These are phyloP conservation scores for Groenewaldozyma sp. DNA, from an alignment of 1,139 yeast species.

Conservation along the genomic window DNA sequence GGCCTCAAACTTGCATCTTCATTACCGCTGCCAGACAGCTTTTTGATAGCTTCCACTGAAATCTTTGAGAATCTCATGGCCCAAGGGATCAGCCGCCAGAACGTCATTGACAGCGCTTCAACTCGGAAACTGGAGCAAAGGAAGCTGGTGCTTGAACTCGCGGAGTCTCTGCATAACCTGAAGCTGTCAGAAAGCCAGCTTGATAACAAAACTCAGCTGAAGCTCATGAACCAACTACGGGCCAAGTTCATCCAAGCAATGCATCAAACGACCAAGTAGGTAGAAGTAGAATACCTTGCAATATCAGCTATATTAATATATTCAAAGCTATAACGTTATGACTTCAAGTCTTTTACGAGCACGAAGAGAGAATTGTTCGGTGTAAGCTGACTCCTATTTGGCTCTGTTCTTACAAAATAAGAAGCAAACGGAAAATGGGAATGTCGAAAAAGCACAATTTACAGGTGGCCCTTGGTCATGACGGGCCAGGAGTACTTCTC, in stretches of 20 bases:
- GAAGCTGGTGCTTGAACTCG: not conserved
- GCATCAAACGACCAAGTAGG: not conserved
- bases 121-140: not conserved
- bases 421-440: conserved; percentile 4
- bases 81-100: not conserved
- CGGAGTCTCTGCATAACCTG: not conserved
- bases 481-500: conserved; percentile 25
- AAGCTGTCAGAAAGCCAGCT: not conserved
- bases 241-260: not conserved
- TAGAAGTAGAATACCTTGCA: not conserved
- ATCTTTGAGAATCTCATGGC: not conserved
- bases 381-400: no score
- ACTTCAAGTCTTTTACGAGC: no score
- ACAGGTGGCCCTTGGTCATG: conserved; percentile 21
- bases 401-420: not conserved
- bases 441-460: conserved; percentile 2
- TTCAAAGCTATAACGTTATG: not conserved
- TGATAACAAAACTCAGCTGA: not conserved
- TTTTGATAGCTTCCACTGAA: not conserved
- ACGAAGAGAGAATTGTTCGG: no score
- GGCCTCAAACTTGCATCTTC: not conserved
- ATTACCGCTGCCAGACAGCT: not conserved
- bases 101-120: not conserved
- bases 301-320: no score
- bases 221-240: not conserved